Conservation (phyloP, 2,329 filamentous ascomycete genomes). For the Fusarium decemcellulare region DNA sequence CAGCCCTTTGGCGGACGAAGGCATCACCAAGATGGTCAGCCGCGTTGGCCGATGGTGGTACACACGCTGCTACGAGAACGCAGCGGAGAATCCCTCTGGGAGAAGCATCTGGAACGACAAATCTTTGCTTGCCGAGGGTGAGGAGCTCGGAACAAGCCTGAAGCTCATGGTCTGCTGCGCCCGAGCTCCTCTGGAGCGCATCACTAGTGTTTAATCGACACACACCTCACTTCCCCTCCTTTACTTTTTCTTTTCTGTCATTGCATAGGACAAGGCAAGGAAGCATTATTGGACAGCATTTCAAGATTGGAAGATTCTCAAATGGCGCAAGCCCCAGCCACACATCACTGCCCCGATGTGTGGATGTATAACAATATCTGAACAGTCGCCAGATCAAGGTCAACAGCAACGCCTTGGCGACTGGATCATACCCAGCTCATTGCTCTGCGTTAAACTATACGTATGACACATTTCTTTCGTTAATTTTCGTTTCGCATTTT, state of each 20-base stretch:
- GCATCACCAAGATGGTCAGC: constrained; percentile 92
- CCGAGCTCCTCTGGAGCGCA: constrained; percentile 76
- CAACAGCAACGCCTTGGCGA: constrained; percentile 21
- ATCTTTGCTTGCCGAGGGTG: constrained; percentile 84
- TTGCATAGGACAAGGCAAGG: constrained; percentile 19
- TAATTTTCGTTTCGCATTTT: constrained; percentile 23
- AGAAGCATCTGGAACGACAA: constrained; percentile 84
- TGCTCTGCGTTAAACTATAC: neutral
- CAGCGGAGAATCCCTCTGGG: constrained; percentile 62
- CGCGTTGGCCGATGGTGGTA: constrained; percentile 98
- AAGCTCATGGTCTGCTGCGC: constrained; percentile 94
- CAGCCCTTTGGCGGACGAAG: constrained; percentile 80
- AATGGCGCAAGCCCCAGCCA: constrained; percentile 45
- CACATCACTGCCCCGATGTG: constrained; percentile 3
- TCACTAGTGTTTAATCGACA: constrained; percentile 61
- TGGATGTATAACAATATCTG: constrained; percentile 26
- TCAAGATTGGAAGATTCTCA: constrained; percentile 43
- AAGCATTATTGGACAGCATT: constrained; percentile 40
- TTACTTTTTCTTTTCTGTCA: constrained; percentile 31
- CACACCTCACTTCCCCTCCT: constrained; percentile 26
- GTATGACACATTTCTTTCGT: constrained; percentile 8
- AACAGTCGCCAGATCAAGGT: constrained; percentile 16
- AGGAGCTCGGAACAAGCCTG: constrained; percentile 87
- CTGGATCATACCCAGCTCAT: constrained; percentile 10
- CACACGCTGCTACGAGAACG: constrained; percentile 88